Evolutionary conservation across 495 filamentous ascomycete species (phyloP).

Genomic region (Aspergillus taichungensis): DNA sequence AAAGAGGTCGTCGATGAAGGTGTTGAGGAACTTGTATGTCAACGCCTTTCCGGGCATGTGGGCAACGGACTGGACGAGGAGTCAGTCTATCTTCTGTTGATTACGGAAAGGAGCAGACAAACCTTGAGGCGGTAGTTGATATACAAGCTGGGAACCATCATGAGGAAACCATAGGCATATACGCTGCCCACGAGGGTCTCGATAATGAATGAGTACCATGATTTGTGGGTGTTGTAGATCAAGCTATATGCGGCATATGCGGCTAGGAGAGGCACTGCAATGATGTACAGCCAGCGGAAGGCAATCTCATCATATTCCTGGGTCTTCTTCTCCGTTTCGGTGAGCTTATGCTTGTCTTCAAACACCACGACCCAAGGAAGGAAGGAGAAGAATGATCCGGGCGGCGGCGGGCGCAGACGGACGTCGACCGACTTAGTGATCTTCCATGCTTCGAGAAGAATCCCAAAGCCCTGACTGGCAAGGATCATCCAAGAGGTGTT

Average conservation of each 20-base stretch:
- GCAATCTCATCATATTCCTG: constrained; percentile 97
- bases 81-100: constrained; percentile 10
- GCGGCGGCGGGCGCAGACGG: constrained; percentile 59
- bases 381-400: constrained; percentile 56
- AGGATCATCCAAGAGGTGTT: constrained; percentile 99
- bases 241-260: constrained; percentile 89
- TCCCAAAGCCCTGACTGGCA: constrained; percentile 84
- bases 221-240: constrained; percentile 91
- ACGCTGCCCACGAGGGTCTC: constrained; percentile 91
- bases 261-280: constrained; percentile 77
- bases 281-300: constrained; percentile 89
- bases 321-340: constrained; percentile 91
- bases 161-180: constrained; percentile 96
- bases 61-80: constrained; percentile 58
- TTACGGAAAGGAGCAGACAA: constrained; percentile 5
- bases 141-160: constrained; percentile 97
- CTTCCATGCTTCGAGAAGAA: constrained; percentile 95
- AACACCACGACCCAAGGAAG: constrained; percentile 80
- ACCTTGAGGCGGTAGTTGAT: constrained; percentile 96
- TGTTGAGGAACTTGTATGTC: constrained; percentile 91
- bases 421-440: constrained; percentile 96
- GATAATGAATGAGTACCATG: constrained; percentile 91
- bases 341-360: constrained; percentile 94
- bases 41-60: constrained; percentile 96
- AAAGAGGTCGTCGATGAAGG: constrained; percentile 81